Evolutionary conservation across 2,329 filamentous ascomycete species (phyloP).

Genomic region (Torrubiellomyces zombiae): DNA sequence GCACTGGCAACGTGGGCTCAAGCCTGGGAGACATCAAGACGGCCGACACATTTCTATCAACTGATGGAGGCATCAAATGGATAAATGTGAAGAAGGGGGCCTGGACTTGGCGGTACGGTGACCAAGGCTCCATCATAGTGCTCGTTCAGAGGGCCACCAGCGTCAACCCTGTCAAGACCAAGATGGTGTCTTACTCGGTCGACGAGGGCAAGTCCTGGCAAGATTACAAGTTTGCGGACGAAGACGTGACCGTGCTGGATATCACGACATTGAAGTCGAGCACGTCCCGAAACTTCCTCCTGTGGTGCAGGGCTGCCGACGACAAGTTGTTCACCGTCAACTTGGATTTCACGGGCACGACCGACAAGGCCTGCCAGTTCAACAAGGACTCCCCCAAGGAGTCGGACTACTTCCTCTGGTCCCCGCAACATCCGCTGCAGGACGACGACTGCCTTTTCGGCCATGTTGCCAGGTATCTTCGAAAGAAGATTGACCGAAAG

Average conservation of each 20-base stretch:
- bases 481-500: constrained; percentile 62
- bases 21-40: constrained; percentile 50
- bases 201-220: constrained; percentile 72
- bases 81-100: constrained; percentile 68
- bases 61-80: constrained; percentile 84
- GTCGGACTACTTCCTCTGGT: constrained; percentile 72
- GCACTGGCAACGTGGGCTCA: constrained; percentile 73
- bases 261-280: constrained; percentile 83
- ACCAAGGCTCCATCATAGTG: constrained; percentile 84
- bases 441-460: constrained; percentile 79
- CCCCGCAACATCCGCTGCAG: constrained; percentile 65
- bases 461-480: constrained; percentile 74
- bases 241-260: constrained; percentile 56
- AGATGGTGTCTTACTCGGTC: constrained; percentile 55
- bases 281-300: constrained; percentile 74
- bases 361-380: constrained; percentile 54
- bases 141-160: constrained; percentile 57
- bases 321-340: constrained; percentile 57
- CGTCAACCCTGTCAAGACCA: constrained; percentile 52
- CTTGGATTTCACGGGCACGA: constrained; percentile 73
- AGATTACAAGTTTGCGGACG: constrained; percentile 54
- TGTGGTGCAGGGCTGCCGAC: constrained; percentile 55
- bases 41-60: constrained; percentile 79
- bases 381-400: constrained; percentile 36
- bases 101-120: constrained; percentile 90